Conservation (phyloP, 495 filamentous ascomycete genomes). For the Neurospora sp. region DNA sequence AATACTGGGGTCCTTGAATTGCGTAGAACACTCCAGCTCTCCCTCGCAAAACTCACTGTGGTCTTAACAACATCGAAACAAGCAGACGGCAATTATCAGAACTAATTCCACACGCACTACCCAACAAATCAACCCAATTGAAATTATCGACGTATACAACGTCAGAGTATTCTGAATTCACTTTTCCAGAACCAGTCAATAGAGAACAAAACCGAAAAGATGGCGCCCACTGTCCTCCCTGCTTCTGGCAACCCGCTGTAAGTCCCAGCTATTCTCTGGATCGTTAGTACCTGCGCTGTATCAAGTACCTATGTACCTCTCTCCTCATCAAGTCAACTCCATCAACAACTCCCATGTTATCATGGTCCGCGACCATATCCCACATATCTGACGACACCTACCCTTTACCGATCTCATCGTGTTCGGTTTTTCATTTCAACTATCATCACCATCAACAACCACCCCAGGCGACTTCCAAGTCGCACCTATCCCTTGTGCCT, state of each 20-base stretch:
- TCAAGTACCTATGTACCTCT: not conserved
- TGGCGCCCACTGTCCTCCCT: constrained; percentile 44
- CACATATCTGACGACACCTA: not conserved
- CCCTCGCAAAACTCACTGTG: not conserved
- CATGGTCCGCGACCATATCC: not conserved
- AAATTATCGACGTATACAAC: too few relatives aligned
- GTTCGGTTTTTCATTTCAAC: not conserved
- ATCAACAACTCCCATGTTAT: not conserved
- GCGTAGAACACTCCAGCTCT: not conserved
- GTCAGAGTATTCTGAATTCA: not conserved
- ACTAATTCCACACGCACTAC: not conserved
- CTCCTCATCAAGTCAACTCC: not conserved
- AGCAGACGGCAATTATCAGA: not conserved
- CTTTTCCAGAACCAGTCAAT: not conserved
- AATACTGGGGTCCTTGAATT: not conserved
- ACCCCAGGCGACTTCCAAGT: too few relatives aligned
- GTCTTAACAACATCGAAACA: not conserved
- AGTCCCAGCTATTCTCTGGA: constrained; percentile 10
- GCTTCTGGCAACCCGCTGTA: constrained; percentile 45
- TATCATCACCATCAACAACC: not conserved
- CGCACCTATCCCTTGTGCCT: not conserved
- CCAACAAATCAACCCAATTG: not conserved
- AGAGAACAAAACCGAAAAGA: constrained; percentile 5
- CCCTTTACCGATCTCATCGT: not conserved
- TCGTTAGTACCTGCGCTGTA: not conserved